Conservation (phyloP, 2,329 filamentous ascomycete species). For the Aaosphaeria arxii region DNA sequence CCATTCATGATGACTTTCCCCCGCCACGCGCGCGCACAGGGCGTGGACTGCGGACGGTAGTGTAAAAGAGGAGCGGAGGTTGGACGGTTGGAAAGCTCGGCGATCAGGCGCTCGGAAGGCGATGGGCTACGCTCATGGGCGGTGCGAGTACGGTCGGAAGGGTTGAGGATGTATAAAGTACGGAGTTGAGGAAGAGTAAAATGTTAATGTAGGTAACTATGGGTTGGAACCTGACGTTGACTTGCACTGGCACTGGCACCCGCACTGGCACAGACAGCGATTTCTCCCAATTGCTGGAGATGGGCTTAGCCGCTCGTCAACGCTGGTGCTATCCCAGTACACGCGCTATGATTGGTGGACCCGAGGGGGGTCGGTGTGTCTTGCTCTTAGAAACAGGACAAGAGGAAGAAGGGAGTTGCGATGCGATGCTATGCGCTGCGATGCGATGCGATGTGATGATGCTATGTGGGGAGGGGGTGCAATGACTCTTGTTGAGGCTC, state of each 20-base stretch:
- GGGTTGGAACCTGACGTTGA: too few relatives aligned
- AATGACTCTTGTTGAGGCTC: not conserved
- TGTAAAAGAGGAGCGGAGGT: slow-evolving; percentile 5
- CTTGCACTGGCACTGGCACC: too few relatives aligned
- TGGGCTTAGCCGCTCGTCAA: slow-evolving; percentile 33
- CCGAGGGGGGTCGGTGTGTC: slow-evolving; percentile 7
- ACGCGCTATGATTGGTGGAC: slow-evolving; percentile 24
- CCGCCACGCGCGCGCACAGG: slow-evolving; percentile 20
- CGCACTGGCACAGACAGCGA: not conserved
- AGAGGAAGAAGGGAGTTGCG: slow-evolving; percentile 2
- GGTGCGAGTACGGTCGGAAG: not conserved
- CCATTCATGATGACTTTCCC: slow-evolving; percentile 57
- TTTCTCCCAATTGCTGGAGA: slow-evolving; percentile 13
- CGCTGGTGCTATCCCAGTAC: slow-evolving; percentile 13
- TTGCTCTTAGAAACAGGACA: not conserved
- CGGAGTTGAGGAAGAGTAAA: not conserved
- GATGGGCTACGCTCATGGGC: slow-evolving; percentile 28
- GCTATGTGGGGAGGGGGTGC: not conserved
- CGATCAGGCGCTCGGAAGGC: slow-evolving; percentile 26
- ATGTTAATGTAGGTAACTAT: too few relatives aligned
- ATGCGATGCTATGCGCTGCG: slow-evolving; percentile 2
- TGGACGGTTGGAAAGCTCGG: slow-evolving; percentile 8
- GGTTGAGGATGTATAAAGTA: not conserved
- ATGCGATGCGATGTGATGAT: too few relatives aligned
- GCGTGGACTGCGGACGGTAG: slow-evolving; percentile 6